Percentiles rank a stretch among this genome's conserved stretches.
These are phyloP conservation scores for Phalaenopsis aphrodite DNA, from an alignment of 106 monocot species.

Conservation along the genomic window DNA sequence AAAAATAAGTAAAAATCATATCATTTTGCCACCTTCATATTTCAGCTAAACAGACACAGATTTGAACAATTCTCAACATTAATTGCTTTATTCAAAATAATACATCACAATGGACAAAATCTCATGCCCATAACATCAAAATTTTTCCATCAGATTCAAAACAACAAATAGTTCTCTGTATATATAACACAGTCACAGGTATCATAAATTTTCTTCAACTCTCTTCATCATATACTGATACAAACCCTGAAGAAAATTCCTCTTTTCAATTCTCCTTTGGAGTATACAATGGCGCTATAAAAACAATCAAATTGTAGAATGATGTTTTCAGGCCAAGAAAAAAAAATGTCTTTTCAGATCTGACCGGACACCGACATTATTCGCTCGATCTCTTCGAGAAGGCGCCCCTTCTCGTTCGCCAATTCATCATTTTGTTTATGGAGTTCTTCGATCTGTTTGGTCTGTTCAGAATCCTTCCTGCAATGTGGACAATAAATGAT, in stretches of 20 bases:
- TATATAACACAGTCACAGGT: too few relatives aligned
- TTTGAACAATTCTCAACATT: too few relatives aligned
- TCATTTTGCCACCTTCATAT: too few relatives aligned
- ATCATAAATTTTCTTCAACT: too few relatives aligned
- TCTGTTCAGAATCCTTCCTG: conserved; percentile 61
- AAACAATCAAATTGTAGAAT: not conserved
- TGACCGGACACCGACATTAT: conserved; percentile 23
- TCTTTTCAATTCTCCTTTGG: too few relatives aligned
- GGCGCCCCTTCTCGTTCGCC: conserved; percentile 29
- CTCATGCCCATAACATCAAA: too few relatives aligned
- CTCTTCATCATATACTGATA: not conserved
- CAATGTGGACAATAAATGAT: not conserved
- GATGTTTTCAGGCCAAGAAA: not conserved
- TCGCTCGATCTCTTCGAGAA: conserved; percentile 51
- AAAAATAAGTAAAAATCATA: too few relatives aligned
- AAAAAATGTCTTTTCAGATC: conserved; percentile 15
- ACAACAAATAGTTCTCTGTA: too few relatives aligned
- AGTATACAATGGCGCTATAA: not conserved
- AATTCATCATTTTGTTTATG: conserved; percentile 46
- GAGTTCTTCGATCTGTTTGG: conserved; percentile 48
- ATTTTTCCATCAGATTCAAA: too few relatives aligned
- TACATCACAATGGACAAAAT: too few relatives aligned
- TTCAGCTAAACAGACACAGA: too few relatives aligned
- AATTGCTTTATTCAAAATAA: too few relatives aligned
- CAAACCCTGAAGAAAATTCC: not conserved